Base-by-base conservation (phyloP, 371 early-diverging fungal genomes). In the Rhizopus stolonifer region DNA sequence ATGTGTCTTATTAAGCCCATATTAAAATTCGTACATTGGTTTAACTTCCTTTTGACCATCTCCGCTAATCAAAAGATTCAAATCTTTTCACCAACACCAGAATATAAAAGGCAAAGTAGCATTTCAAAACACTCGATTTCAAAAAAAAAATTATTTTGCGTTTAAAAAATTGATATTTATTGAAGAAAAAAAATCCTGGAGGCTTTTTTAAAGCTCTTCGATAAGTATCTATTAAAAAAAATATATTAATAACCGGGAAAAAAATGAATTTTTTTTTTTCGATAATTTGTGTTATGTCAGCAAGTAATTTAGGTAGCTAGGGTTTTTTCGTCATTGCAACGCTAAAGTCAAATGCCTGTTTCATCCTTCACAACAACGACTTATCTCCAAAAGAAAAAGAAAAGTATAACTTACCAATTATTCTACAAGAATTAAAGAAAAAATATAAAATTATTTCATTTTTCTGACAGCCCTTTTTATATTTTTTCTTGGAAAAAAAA, bases 261-360 rank as follows among this genome's bases (percentile, higher is more conserved):
- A 19, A 19, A 36, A 31, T 47, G 18, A 14, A 14, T 52, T 44
- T 46, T 50, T 54, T 45, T 52, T 4, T 29, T 7, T 7, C 7
- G 31, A n/a, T n/a, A n/a, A n/a, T n/a, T n/a, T n/a, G 31, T 24
- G 24, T 40, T 29, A 44, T 39, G 49, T 71, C 72, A 71, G 73
- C 38, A 44, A 47, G 47, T 53, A 53, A 52, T 52, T 58, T 52
- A 67, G 74, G 70, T 70, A 70, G 70, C 70, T 74, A 60, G 70
- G 52, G 33, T 26, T 63, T 70, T 68, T 63, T 74, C 74, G 67
- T 74, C 74, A 74, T 53, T 58, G 66, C 33, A 63, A 61, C 52
- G 59, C 69, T 74, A 74, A 74, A 74, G 74, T 67, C 74, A 74
- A 74, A 74, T 74, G 74, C 74, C 74, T 60, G 60, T 43, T 43